A percentile compares a stretch with the other conserved stretches of the same genome.
phyloP scores from a whole-genome alignment of 306 rosid genomes.

The Castanea sativa region DNA sequence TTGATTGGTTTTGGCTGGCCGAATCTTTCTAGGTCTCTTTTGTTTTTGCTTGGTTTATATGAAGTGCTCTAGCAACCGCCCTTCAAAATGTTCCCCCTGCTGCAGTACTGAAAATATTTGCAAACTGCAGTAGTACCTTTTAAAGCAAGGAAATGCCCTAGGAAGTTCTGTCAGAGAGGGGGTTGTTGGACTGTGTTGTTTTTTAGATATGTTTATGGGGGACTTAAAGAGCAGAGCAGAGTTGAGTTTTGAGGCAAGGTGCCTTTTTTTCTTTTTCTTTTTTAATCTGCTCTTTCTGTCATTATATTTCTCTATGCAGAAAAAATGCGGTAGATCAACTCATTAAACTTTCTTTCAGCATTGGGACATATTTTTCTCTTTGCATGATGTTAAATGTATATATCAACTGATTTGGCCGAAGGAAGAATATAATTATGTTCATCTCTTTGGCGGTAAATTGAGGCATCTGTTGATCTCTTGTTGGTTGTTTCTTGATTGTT shows the following conservation, averaged over 20 bases:
- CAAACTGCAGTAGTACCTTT: conserved; percentile 2
- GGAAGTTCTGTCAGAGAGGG: background rate
- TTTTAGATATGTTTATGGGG: background rate
- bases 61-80: conserved; percentile 23
- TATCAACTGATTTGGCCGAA: background rate
- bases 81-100: conserved; percentile 13
- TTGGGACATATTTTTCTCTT: background rate
- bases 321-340: background rate
- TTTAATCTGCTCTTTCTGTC: background rate
- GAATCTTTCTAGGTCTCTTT: background rate
- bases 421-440: background rate
- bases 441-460: background rate
- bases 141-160: background rate
- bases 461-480: background rate
- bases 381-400: background rate
- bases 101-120: conserved; percentile 21
- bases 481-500: background rate
- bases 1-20: background rate
- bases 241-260: background rate
- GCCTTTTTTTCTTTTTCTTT: background rate
- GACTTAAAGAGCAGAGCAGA: background rate
- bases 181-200: background rate
- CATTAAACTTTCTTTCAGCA: background rate
- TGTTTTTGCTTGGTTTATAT: conserved; percentile 12
- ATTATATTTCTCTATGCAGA: too few species aligned